These are phyloP conservation scores for Exophiala sp. DNA, from an alignment of 2,329 filamentous ascomycete species.

Conservation along the genomic window DNA sequence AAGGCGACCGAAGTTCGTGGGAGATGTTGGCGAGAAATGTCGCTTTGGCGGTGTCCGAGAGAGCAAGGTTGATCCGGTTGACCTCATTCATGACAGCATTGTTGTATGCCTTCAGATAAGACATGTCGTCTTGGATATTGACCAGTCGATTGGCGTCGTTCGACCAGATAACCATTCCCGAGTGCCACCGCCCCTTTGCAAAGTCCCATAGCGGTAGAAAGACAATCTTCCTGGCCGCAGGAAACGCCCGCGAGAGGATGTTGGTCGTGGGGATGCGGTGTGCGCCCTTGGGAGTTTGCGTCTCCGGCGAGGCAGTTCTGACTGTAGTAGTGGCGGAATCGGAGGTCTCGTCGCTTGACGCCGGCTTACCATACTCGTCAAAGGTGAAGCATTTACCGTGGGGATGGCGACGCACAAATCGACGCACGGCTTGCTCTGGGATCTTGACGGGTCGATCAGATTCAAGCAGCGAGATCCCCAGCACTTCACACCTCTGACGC, in stretches of 20 bases:
- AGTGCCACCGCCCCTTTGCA: conserved; percentile 43
- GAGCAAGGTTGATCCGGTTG: conserved; percentile 39
- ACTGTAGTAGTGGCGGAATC: conserved; percentile 24
- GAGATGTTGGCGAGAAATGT: conserved; percentile 43
- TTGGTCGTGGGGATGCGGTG: conserved; percentile 14
- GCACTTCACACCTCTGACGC: conserved; percentile 30
- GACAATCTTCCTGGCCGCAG: conserved; percentile 29
- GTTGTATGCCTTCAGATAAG: conserved; percentile 39
- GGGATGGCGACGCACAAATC: conserved; percentile 43
- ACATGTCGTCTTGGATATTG: conserved; percentile 36
- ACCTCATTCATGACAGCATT: conserved; percentile 42
- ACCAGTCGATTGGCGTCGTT: conserved; percentile 32
- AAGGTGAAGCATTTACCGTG: conserved; percentile 58
- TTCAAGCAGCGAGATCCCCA: conserved; percentile 9
- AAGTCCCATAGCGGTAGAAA: conserved; percentile 50
- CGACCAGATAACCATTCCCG: conserved; percentile 43
- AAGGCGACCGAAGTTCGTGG: conserved; percentile 41
- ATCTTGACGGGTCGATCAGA: conserved; percentile 28
- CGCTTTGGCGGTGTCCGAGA: conserved; percentile 40
- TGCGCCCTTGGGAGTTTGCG: background rate
- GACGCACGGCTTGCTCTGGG: conserved; percentile 38
- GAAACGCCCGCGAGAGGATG: conserved; percentile 19
- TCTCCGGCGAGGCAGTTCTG: too few relatives aligned
- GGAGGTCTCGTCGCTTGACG: conserved; percentile 67
- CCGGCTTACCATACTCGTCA: conserved; percentile 71